Base-by-base conservation (phyloP, 2,329 filamentous ascomycete genomes). In the Pseudogymnoascus sp. region DNA sequence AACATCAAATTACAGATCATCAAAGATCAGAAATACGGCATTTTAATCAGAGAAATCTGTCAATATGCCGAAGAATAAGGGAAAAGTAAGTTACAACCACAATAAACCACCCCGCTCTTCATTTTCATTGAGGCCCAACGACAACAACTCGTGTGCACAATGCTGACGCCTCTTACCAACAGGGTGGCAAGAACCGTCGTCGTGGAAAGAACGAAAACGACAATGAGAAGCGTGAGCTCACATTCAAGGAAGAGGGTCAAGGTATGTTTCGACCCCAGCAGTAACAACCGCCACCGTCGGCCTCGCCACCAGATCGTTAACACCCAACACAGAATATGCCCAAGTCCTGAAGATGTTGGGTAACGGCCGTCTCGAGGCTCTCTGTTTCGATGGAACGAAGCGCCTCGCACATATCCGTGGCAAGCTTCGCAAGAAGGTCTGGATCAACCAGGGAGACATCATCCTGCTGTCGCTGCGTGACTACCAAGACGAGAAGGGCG, bases 351-450 rank as follows among this genome's bases (percentile, higher is more conserved):
- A 96, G 84, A 96, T 97, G 92, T 84, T 96, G 66, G 92, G 92
- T 69, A 96, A 96, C 84, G 92, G 92, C 69, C 90, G 92, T 71
- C 86, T 97, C 58, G 92, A 96, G 78, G 92, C 92, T 16, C 82
- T 72, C 60, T 97, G 93, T 82, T 99, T 99, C 78, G 94, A 97
- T 76, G 93, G 93, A 74, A 87, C 89, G 69, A 92, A 92, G 77
- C 87, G 91, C 65, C 84, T 91, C 41, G 90, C 88, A 67, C 88
- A 93, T 76, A 91, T 91, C 72, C 91, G 93, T 67, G 93, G 93
- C 80, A 97, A 99, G 80, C 90, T 99, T 73, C 88, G 94, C 73
- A 99, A 99, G 85, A 99, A 99, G 85, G 94, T 97, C 78, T 97
- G 92, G 92, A 97, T 97, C 84, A 97, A 96, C 84, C 92, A 96